Evolutionary conservation across 1,284 basidiomycete species (phyloP).

Genomic region (Vanrija sp.): DNA sequence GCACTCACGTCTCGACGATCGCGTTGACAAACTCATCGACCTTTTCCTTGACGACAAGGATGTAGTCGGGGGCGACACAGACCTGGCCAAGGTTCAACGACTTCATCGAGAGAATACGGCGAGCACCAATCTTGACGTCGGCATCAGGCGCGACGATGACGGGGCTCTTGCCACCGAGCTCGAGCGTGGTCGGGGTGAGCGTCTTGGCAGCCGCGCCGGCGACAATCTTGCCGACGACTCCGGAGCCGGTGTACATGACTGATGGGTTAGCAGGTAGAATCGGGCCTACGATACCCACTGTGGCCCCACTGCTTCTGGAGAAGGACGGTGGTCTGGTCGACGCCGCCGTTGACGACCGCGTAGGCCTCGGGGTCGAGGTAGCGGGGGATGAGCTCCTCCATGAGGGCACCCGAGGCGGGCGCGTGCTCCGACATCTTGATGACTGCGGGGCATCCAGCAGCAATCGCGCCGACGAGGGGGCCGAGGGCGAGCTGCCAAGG

Average conservation of each 20-base stretch:
- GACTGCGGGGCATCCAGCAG: constrained; percentile 70
- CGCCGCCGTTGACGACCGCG: constrained; percentile 68
- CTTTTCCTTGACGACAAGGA: constrained; percentile 63
- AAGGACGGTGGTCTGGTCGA: constrained; percentile 70
- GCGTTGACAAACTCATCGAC: constrained; percentile 63
- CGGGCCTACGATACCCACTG: constrained; percentile 55
- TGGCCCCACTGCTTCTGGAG: constrained; percentile 83
- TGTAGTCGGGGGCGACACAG: constrained; percentile 63
- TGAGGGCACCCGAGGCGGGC: constrained; percentile 60
- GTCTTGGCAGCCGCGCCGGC: constrained; percentile 78
- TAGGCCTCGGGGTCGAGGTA: constrained; percentile 75
- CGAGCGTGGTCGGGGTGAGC: constrained; percentile 76
- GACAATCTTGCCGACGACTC: constrained; percentile 70
- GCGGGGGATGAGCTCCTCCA: constrained; percentile 69
- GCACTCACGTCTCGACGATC: constrained; percentile 56
- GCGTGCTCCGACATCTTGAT: constrained; percentile 81
- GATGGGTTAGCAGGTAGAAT: constrained; percentile 42
- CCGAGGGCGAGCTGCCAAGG: constrained; percentile 55
- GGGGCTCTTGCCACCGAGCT: constrained; percentile 76
- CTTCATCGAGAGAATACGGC: constrained; percentile 70
- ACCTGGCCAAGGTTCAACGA: constrained; percentile 67
- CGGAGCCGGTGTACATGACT: constrained; percentile 65
- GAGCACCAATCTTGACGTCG: constrained; percentile 48
- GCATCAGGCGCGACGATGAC: constrained; percentile 68
- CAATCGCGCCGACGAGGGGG: constrained; percentile 68